Conservation (phyloP, 306 rosid species). For the Luffa acutangula region DNA sequence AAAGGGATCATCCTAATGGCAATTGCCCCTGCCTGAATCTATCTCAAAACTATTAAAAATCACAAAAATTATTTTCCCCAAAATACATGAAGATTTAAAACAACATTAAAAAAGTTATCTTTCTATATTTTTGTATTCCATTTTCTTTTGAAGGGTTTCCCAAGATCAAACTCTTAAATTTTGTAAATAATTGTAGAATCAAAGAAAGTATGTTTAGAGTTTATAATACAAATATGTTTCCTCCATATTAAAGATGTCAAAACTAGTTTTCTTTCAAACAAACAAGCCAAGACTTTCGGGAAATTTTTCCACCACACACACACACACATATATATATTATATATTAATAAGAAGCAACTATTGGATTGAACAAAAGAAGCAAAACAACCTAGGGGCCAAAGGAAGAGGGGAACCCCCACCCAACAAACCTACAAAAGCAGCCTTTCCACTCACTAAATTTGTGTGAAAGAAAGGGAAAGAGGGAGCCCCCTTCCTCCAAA, state of each 20-base stretch:
- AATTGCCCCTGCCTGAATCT: too few species aligned
- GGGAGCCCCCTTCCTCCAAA: background rate
- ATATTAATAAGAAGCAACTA: too few species aligned
- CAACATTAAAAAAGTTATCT: background rate
- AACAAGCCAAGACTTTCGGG: background rate
- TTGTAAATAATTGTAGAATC: too few species aligned
- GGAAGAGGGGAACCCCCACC: background rate
- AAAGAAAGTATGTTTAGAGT: background rate
- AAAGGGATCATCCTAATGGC: too few species aligned
- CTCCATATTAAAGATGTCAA: background rate
- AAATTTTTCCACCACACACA: background rate
- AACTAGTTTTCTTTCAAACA: background rate
- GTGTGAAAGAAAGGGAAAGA: background rate
- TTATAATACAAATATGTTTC: background rate
- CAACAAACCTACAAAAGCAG: too few species aligned
- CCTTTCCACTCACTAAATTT: background rate
- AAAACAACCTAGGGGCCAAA: background rate
- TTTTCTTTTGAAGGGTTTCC: background rate
- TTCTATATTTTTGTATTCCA: background rate
- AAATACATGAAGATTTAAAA: background rate
- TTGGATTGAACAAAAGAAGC: too few species aligned
- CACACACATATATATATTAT: too few species aligned
- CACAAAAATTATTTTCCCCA: background rate
- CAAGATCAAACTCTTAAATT: background rate
- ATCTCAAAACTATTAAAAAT: too few species aligned